Evolutionary conservation across 768 basidiomycete species (phyloP), one percentile per base, ranked within the genome.

Genomic region (Russula earlei): DNA sequence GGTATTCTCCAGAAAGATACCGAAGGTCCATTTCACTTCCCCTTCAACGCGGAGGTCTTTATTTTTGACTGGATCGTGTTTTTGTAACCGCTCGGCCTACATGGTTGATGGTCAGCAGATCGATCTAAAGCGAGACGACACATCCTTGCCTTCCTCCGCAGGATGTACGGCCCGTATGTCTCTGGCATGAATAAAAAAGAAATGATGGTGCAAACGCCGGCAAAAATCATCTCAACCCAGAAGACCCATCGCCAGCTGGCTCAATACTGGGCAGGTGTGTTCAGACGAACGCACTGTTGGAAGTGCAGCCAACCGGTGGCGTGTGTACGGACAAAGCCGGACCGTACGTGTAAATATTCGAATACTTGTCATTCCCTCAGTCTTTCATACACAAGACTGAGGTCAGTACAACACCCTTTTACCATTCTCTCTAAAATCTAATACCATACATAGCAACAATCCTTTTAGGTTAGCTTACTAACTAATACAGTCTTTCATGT

Each of bases 1-100:
- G 0, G 81, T 83, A 25, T 80, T 75, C 46, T 77, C 70, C 25
- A 82, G 15, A 40, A 85, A 62, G 22, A 78, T 77, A 40, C 61
- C 67, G n/a, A 72, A n/a, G 0, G 80, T 77, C 79, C 79, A 79
- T 49, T 76, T 71, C 43, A 72, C 72, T 63, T 86, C 84, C 54
- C 81, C 80, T 55, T 81, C 79, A 0, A 80, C 77, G 54, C 77
- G 81, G 10, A 77, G 53, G 37, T 75, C 61, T 40, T 72, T 69
- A 63, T 73, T 72, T 19, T 58, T 66, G 5, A 68, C 71, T 1
- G 80, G 79, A 29, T 80, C 74, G 24, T 71, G 72, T 66, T 75
- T 78, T n/a, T 80, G 73, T 1, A 83, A 62, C 15, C 67, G 68
- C 52, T 69, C 70, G 2, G 77, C 80, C 72, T 71, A 41, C 1